A percentile compares a stretch with the other conserved stretches of the same genome.
Evolutionary conservation across 768 basidiomycete species (phyloP).

Genomic region (Boletus eberwhitei): DNA sequence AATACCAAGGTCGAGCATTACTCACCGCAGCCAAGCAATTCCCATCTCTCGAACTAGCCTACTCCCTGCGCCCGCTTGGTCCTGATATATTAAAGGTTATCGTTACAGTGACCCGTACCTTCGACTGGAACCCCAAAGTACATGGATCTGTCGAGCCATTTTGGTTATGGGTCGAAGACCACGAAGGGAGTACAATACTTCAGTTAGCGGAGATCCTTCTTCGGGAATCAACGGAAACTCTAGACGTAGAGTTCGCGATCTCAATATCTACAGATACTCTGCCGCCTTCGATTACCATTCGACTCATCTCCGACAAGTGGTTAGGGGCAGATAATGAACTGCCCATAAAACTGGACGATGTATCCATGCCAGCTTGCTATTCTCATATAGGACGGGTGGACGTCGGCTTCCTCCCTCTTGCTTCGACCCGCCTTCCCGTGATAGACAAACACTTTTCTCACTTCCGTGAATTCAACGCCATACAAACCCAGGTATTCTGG

Average conservation of each 20-base stretch:
- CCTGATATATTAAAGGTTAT: constrained; percentile 78
- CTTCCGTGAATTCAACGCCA: constrained; percentile 65
- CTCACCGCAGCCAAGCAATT: constrained; percentile 80
- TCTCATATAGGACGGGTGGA: constrained; percentile 63
- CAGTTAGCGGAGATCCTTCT: constrained; percentile 75
- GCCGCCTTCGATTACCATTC: constrained; percentile 67
- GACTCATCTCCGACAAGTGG: constrained; percentile 89
- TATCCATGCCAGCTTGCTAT: constrained; percentile 73
- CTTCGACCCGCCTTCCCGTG: constrained; percentile 42
- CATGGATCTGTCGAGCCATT: constrained; percentile 83
- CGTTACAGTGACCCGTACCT: constrained; percentile 59
- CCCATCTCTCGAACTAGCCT: constrained; percentile 64
- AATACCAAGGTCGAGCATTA: constrained; percentile 76
- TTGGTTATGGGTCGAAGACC: constrained; percentile 95
- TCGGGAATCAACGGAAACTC: constrained; percentile 54
- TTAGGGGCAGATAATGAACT: constrained; percentile 83
- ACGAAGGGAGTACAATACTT: constrained; percentile 74
- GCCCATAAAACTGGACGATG: constrained; percentile 54
- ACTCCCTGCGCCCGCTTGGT: constrained; percentile 76
- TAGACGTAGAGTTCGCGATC: constrained; percentile 78
- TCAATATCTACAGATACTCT: constrained; percentile 57
- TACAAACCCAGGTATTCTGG: constrained; percentile 93
- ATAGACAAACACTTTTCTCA: constrained; percentile 45
- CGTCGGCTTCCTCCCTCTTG: constrained; percentile 68
- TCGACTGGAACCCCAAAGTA: constrained; percentile 74